Evolutionary conservation across 192 early-diverging fungal species (phyloP).

Genomic region (Gaertneriomyces semiglobifer): DNA sequence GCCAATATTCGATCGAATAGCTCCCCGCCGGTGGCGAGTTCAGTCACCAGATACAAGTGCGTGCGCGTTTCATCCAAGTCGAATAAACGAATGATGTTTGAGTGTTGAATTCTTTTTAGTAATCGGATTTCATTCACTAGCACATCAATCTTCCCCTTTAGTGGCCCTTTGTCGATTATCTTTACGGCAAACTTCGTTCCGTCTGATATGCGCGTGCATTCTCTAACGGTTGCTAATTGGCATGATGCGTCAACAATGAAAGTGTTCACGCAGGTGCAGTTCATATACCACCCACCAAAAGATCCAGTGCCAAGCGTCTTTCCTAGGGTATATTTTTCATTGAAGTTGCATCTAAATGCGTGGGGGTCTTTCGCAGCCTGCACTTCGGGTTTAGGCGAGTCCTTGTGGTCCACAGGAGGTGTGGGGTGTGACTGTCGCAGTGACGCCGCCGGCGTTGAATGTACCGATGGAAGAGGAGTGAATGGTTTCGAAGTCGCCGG

Average conservation of each 20-base stretch:
- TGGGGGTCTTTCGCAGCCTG: no score
- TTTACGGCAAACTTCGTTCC: slow-evolving; percentile 66
- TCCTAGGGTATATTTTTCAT: slow-evolving; percentile 32
- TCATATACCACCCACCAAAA: slow-evolving; percentile 28
- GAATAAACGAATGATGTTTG: slow-evolving; percentile 39
- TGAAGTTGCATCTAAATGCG: slow-evolving; percentile 6
- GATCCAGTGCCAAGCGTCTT: slow-evolving; percentile 33
- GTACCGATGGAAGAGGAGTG: background rate
- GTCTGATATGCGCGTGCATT: slow-evolving; percentile 57
- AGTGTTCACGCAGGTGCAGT: background rate
- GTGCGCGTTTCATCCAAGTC: slow-evolving; percentile 42
- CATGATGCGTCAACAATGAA: slow-evolving; percentile 43
- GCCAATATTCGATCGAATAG: slow-evolving; percentile 54
- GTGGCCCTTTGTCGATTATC: slow-evolving; percentile 65
- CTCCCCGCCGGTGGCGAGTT: slow-evolving; percentile 56
- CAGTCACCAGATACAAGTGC: slow-evolving; percentile 45
- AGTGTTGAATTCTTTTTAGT: slow-evolving; percentile 55
- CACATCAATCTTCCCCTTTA: slow-evolving; percentile 55
- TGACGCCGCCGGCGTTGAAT: background rate
- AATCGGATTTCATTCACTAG: slow-evolving; percentile 66
- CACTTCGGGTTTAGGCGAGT: background rate
- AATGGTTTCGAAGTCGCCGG: no score
- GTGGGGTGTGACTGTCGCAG: background rate
- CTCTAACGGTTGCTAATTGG: slow-evolving; percentile 66
- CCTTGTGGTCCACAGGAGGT: background rate